phyloP scores from a whole-genome alignment of 2,329 filamentous ascomycete species.

The Colletotrichum lini region DNA sequence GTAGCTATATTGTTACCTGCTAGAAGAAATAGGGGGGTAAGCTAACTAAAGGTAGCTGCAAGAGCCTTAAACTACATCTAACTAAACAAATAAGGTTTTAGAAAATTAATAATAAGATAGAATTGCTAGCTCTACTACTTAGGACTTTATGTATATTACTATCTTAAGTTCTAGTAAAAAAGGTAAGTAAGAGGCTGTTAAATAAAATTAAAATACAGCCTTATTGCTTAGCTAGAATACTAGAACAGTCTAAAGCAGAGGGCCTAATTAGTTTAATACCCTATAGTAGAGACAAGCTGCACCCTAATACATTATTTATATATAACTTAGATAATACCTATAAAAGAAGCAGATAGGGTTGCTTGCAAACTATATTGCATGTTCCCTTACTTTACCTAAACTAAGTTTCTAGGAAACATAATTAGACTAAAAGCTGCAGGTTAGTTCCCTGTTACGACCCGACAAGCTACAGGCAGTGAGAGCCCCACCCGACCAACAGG shows the following conservation, averaged over 20 bases:
- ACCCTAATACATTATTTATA: not conserved
- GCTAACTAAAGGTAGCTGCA: not conserved
- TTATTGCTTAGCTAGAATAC: not conserved
- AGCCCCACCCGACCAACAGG: no score
- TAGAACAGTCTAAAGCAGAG: not conserved
- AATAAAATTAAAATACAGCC: not conserved
- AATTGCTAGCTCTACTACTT: not conserved
- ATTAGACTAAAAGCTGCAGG: not conserved
- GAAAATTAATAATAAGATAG: not conserved
- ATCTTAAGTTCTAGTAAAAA: not conserved
- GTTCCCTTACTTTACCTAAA: not conserved
- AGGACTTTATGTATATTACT: slow-evolving; percentile 4
- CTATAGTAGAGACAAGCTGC: not conserved
- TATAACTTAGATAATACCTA: not conserved
- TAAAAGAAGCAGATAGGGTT: not conserved
- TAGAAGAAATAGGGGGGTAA: not conserved
- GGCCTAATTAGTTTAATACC: not conserved
- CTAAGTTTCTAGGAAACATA: not conserved
- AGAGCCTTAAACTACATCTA: not conserved
- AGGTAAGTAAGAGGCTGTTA: not conserved
- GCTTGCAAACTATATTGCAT: not conserved
- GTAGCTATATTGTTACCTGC: not conserved
- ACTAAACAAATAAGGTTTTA: not conserved
- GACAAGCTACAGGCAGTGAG: no score
- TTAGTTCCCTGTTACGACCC: no score